A percentile compares a stretch with the other conserved stretches of the same genome.
These are phyloP conservation scores for barley (Hordeum vulgare) DNA, from an alignment of 176 grass and related monocot species.

Conservation along the genomic window DNA sequence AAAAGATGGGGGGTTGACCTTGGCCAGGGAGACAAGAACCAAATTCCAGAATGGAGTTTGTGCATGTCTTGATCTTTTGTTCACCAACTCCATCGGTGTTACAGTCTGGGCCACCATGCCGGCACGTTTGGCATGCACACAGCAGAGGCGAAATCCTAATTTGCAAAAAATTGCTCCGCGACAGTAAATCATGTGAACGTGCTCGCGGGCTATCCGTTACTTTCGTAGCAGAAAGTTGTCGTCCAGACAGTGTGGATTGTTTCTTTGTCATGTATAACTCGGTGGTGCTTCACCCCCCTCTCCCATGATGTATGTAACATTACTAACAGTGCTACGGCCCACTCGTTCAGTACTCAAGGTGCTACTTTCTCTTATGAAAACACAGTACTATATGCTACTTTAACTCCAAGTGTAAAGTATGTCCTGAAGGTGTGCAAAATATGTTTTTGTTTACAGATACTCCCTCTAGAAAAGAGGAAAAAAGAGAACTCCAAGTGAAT, in stretches of 20 bases:
- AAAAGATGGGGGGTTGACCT: neutral
- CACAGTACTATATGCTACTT: neutral
- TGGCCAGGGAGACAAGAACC: constrained; percentile 19
- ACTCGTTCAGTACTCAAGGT: neutral
- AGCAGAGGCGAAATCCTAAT: neutral
- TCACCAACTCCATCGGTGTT: neutral
- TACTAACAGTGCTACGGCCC: neutral
- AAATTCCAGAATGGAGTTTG: constrained; percentile 3
- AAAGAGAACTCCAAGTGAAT: neutral
- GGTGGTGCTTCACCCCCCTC: neutral
- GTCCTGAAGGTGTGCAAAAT: neutral
- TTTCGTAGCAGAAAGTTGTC: neutral
- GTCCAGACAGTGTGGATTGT: neutral
- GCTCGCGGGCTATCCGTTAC: neutral
- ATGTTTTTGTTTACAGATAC: neutral
- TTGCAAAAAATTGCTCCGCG: neutral
- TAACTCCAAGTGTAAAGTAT: too few relatives aligned
- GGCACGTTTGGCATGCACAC: neutral
- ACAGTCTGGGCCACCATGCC: neutral
- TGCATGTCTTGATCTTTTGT: neutral
- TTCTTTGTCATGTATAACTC: neutral
- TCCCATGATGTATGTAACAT: neutral
- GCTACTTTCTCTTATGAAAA: neutral
- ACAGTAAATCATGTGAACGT: neutral
- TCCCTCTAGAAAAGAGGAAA: neutral